Evolutionary conservation across 129 eudicot genomes (phyloP), one percentile per base, ranked within the genome.

Genomic region (Logfia minima): DNA sequence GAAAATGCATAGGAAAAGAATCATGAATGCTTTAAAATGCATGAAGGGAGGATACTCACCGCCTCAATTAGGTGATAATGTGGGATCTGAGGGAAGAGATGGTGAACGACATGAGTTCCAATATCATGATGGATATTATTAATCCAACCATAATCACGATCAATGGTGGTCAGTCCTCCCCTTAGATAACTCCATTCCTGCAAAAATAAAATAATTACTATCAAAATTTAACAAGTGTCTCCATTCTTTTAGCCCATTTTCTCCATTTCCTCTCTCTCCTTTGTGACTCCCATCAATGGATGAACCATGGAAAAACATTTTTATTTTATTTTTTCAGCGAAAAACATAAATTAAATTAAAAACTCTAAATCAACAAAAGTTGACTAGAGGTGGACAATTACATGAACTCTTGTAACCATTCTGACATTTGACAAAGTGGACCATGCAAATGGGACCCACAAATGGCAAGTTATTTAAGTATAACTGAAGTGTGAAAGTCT

Each of bases 11-110:
- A 28, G 26, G 3, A 23, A 32, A 48, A 48, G 67, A 45, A 79
- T 29, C 9, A 60, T 60, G 71, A 60, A 70, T 39, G 48, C 1
- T 71, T 22, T 72, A 16, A 1, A 43, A 71, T 14, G 70, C 14
- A 43, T 58, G 76, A 16, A 72, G 74, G 39, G 48, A 75, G 39
- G 48, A 75, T 81, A 84, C 89, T 88, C 32, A 85, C 92, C 31
- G 92, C 92, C 78, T 88, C 92, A 14, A 85, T 80, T 62, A 88
- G 37, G 79, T 88, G 89, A 79, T 88, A 88, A 68, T 88, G 92
- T 6, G 92, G 92, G 76, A 88, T 88, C 70, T 88, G 92, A 28
- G 92, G 92, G 66, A 88, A 88, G 34, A 88, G 87, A 72, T 88
- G 92, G 43, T 88, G 92, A 58, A 88, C 61, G 61, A 88, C 92